A percentile compares a stretch with the other conserved stretches of the same genome.
Evolutionary conservation across 2,329 filamentous ascomycete species (phyloP).

Genomic region (Botrytis byssoidea): DNA sequence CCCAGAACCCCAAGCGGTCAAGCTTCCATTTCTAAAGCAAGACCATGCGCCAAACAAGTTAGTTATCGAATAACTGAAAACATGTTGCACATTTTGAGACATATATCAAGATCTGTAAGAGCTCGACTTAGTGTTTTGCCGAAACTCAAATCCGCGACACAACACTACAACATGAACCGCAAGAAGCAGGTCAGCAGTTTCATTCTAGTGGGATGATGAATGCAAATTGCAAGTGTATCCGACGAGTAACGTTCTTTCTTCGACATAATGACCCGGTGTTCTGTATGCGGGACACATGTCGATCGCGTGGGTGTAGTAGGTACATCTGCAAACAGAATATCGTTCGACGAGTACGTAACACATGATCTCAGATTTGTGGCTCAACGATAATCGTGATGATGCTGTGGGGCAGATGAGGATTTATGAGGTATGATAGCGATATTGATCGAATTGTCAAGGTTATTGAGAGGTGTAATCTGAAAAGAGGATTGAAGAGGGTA

Average conservation of each 20-base stretch:
- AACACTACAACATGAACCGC: not conserved
- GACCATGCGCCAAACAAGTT: not conserved
- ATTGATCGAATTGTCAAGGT: not conserved
- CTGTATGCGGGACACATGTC: constrained; percentile 65
- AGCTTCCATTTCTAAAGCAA: not conserved
- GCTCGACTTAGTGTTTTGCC: not conserved
- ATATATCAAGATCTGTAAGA: not conserved
- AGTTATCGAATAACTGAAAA: not conserved
- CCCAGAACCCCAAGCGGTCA: not conserved
- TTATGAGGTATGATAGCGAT: not conserved
- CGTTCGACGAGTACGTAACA: constrained; percentile 67
- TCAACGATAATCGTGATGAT: not conserved
- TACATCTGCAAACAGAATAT: constrained; percentile 68
- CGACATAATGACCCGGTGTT: constrained; percentile 58
- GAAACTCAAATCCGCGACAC: not conserved
- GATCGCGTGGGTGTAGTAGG: constrained; percentile 66
- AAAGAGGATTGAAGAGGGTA: not conserved
- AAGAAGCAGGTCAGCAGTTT: not conserved
- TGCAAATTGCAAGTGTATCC: constrained; percentile 57
- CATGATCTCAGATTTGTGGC: constrained; percentile 47
- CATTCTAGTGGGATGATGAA: constrained; percentile 3
- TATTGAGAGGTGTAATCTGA: not conserved
- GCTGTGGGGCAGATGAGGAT: not conserved
- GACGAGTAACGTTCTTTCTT: constrained; percentile 67
- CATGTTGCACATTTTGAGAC: not conserved